phyloP scores from a whole-genome alignment of 2,329 filamentous ascomycete species.

The Macrophomina pseudophaseolina region DNA sequence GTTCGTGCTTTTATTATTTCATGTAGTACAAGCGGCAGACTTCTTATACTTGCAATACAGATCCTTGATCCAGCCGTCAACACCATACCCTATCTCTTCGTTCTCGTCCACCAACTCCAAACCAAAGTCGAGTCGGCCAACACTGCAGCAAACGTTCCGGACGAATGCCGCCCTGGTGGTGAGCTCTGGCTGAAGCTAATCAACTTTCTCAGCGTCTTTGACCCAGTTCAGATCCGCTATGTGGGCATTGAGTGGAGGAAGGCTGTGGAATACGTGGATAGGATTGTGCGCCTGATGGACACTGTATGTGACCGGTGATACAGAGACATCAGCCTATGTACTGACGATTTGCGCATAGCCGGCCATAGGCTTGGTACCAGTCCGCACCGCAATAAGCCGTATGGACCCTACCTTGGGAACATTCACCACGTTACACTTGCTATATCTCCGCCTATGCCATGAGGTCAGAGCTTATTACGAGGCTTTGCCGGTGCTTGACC shows the following conservation, averaged over 20 bases:
- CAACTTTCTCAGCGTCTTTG: conserved; percentile 55
- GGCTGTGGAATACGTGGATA: conserved; percentile 49
- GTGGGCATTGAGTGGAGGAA: conserved; percentile 54
- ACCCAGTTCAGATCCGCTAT: conserved; percentile 61
- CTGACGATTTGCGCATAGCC: conserved; percentile 35
- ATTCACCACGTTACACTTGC: conserved; percentile 68
- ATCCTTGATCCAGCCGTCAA: conserved; percentile 62
- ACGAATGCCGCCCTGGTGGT: conserved; percentile 50
- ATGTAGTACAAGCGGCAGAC: not conserved
- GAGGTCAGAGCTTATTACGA: conserved; percentile 59
- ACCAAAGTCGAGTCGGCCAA: conserved; percentile 34
- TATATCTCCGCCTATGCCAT: conserved; percentile 63
- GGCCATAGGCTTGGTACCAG: conserved; percentile 43
- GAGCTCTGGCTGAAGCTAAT: conserved; percentile 57
- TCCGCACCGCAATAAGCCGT: conserved; percentile 62
- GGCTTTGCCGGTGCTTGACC: conserved; percentile 67
- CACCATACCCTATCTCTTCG: conserved; percentile 63
- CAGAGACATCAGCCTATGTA: not conserved
- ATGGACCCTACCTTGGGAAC: conserved; percentile 70
- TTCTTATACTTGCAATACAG: conserved; percentile 31
- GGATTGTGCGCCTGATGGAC: conserved; percentile 38
- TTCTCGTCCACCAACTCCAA: conserved; percentile 57
- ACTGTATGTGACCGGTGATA: conserved; percentile 35
- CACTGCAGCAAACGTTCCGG: conserved; percentile 41
- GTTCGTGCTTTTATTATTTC: conserved; percentile 30